Base-by-base conservation (phyloP, 441 rosid genomes). In the Mallotus repandus region DNA sequence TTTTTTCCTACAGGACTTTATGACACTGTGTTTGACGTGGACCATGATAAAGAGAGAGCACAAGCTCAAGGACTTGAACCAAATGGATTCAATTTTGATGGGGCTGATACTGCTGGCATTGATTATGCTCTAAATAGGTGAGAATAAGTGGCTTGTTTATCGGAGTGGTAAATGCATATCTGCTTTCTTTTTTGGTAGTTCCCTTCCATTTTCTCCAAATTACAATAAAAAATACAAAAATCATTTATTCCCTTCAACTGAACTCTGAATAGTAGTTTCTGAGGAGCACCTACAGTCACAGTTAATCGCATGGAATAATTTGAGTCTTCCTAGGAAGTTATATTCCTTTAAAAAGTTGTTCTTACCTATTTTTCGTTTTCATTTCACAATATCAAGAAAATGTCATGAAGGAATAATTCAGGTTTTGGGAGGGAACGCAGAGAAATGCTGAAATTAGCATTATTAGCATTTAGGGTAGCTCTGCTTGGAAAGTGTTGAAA, bases 21-120 rank as follows among this genome's bases (percentile, higher is more conserved):
- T 22, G 99, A 96, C 76, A 93, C 97, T 0, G 99, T 96, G 48
- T 93, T 93, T 81, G 99, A 96, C 61, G 96, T 96, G 10, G 99
- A 91, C 78, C 85, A 91, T 46, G 98, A 93, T 76, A 87, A 90
- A 85, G 97, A 86, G 60, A 89, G 97, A 80, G 97, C 99, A 41
- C 68, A 86, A 83, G 91, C 89, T 53, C 89, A 88, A 80, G 94
- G 90, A 64, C 84, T 88, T 55, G 98, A 96, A 78, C 89, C 98
- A 21, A 96, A 96, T 74, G 99, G 98, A 71, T 96, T 89, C 74
- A 91, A 53, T 80, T 96, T 96, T 58, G 98, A 93, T 50, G 97
- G 92, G 68, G 98, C 98, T 67, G 98, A 96, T 83, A 70, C 80
- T 74, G 86, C 85, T 69, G 97, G 98, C 32, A 86, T 91, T 7